phyloP scores from a whole-genome alignment of 139 green algal species.

The Mesotaenium endlicherianum region DNA sequence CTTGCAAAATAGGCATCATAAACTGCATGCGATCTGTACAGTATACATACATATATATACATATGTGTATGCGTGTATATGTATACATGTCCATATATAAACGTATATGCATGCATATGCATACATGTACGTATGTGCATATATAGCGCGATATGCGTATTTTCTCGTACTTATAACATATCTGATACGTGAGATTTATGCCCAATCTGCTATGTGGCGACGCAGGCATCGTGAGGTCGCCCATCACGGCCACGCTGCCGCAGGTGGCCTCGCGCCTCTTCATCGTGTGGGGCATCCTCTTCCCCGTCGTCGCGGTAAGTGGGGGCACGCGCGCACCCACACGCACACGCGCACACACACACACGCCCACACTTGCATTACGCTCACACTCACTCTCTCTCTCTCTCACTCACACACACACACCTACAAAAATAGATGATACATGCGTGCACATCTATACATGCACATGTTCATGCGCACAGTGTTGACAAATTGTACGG shows the following conservation, averaged over 20 bases:
- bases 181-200: not conserved
- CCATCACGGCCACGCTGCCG: slow-evolving; percentile 20
- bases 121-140: not conserved
- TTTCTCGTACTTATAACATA: not conserved
- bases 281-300: slow-evolving; percentile 37
- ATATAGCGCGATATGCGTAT: not conserved
- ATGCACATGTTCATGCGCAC: not conserved
- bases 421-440: not conserved
- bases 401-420: not conserved
- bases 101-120: not conserved
- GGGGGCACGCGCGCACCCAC: not conserved
- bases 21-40: not conserved
- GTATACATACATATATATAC: slow-evolving; percentile 7
- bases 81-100: not conserved
- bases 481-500: not conserved
- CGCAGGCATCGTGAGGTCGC: slow-evolving; percentile 43
- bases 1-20: too few relatives aligned
- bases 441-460: not conserved
- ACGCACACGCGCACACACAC: not conserved
- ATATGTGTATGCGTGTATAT: not conserved
- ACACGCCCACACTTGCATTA: not conserved
- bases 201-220: not conserved
- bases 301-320: slow-evolving; percentile 20
- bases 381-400: not conserved
- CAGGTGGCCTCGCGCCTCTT: slow-evolving; percentile 43